Evolutionary conservation across 1,284 basidiomycete species (phyloP), one percentile per base, ranked within the genome.

Genomic region (Puccinia novopanici): DNA sequence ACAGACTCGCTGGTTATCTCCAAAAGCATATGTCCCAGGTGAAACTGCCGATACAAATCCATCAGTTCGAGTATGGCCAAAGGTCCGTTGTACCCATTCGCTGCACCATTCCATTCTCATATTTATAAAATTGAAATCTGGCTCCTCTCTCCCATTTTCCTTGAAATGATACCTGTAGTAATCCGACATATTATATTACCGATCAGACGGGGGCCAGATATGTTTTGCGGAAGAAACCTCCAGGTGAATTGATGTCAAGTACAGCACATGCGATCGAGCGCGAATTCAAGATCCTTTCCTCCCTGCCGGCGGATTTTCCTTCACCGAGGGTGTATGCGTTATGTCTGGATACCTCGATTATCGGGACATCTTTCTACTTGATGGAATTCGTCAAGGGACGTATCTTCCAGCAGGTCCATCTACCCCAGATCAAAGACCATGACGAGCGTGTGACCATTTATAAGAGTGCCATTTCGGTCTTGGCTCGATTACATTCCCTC

Each of bases 181-280:
- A 98, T 85, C 95, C 95, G 0, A 98, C 95, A 0, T 98, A 98
- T 86, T 92, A 95, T 86, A 86, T 96, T 67, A 93, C 90, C 22
- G 93, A 93, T 87, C 88, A 89, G 81, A 91, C 91, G 34, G 88
- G 88, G 57, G 88, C 85, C 5, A 90, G 89, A n/a, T 94, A 90
- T 83, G 95, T 98, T 0, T 88, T 98, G 70, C 92, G 95, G 45
- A 95, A 97, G 86, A 96, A 97, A 85, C 95, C 95, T n/a, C 90
- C 91, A 0, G 95, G 95, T 0, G 88, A 90, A 61, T 89, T 98
- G 0, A 87, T 98, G 19, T 93, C 92, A 0, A 88, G 90, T 73
- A 98, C 95, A 0, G 95, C 95, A 0, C 95, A 98, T 85, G 93
- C 95, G 84, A 90, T 98, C 68, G 95, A 98, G 85, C 90, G 95